Conservation (phyloP, 495 filamentous ascomycete genomes). For the Hamigera avellanea region DNA sequence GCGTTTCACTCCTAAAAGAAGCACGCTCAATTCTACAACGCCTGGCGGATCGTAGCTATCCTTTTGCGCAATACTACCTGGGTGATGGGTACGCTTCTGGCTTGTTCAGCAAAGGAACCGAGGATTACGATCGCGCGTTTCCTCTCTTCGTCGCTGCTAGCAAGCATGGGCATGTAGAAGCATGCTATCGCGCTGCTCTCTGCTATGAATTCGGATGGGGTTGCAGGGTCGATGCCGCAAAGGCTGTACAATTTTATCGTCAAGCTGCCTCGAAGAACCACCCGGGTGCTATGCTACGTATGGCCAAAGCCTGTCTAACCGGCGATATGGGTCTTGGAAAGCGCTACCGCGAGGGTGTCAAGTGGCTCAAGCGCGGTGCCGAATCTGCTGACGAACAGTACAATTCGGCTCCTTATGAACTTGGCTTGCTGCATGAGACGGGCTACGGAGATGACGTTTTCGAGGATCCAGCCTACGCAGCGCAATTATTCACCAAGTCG, state of each 20-base stretch:
- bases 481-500: constrained; percentile 87
- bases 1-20: constrained; percentile 68
- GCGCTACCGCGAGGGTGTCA: constrained; percentile 83
- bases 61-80: constrained; percentile 96
- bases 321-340: constrained; percentile 78
- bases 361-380: constrained; percentile 90
- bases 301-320: constrained; percentile 80
- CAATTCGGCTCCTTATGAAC: constrained; percentile 83
- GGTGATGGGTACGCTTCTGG: constrained; percentile 91
- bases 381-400: constrained; percentile 86
- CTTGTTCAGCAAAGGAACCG: constrained; percentile 83
- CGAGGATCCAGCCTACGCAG: constrained; percentile 77
- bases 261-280: constrained; percentile 86
- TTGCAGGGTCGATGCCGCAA: constrained; percentile 71
- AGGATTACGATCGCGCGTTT: constrained; percentile 84
- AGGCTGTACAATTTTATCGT: constrained; percentile 89
- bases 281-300: constrained; percentile 84
- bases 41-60: constrained; percentile 75
- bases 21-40: constrained; percentile 79
- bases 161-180: constrained; percentile 96
- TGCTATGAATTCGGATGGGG: constrained; percentile 99
- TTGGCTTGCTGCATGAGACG: constrained; percentile 74
- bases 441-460: constrained; percentile 92
- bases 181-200: constrained; percentile 82
- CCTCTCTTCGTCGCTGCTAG: constrained; percentile 84